Percentiles rank a stretch among this genome's conserved stretches.
Evolutionary conservation across 164 flowering plant genomes (phyloP).

Genomic region (Aristolochia fimbriata): DNA sequence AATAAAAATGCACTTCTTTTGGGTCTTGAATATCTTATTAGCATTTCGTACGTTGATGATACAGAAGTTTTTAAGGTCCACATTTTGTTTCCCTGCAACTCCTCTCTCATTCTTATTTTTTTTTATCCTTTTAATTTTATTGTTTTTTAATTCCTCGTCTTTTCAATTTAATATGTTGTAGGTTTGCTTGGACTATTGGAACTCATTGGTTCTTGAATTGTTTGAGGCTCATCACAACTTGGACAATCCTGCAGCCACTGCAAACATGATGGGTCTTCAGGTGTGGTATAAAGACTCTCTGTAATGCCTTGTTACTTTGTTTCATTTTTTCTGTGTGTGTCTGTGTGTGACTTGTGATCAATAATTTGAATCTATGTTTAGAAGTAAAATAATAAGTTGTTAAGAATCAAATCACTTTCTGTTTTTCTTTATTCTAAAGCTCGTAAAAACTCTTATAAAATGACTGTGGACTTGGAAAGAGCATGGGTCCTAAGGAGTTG

Average conservation of each 20-base stretch:
- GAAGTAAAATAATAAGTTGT: no score
- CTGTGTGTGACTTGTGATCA: no score
- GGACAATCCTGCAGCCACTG: conserved; percentile 70
- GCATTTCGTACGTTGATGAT: conserved; percentile 93
- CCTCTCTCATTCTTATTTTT: neutral
- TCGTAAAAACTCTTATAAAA: no score
- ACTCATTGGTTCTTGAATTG: conserved; percentile 73
- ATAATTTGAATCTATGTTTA: no score
- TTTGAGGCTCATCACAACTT: conserved; percentile 72
- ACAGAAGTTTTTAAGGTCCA: conserved; percentile 94
- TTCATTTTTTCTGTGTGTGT: neutral
- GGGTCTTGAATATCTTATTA: conserved; percentile 92
- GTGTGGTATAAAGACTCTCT: conserved; percentile 21
- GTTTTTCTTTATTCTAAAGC: no score
- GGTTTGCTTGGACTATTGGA: conserved; percentile 99
- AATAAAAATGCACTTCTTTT: conserved; percentile 50
- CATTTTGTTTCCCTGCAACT: neutral
- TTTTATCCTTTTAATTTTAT: neutral
- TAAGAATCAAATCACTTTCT: no score
- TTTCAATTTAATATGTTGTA: conserved; percentile 15
- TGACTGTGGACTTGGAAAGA: no score
- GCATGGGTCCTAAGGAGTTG: no score
- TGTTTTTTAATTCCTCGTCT: neutral
- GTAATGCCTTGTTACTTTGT: neutral
- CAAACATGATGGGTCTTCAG: conserved; percentile 77